A percentile compares a stretch with the other conserved stretches of the same genome.
phyloP scores from a whole-genome alignment of 768 basidiomycete genomes.

The Paxillus ammoniavirescens region DNA sequence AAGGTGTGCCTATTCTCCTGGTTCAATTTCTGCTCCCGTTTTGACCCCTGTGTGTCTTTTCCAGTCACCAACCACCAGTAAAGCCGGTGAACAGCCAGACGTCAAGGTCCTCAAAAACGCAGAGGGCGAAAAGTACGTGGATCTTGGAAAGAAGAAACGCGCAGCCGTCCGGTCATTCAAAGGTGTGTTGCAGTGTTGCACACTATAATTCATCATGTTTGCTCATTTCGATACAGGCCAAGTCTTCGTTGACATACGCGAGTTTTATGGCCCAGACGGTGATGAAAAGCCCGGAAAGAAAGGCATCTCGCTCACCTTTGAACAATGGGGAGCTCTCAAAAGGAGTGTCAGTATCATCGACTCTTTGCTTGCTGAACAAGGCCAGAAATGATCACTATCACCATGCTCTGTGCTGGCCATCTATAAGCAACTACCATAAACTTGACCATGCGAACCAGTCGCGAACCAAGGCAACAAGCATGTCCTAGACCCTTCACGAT shows the following conservation, averaged over 20 bases:
- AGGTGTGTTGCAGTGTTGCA: constrained; percentile 26
- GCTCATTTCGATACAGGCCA: constrained; percentile 39
- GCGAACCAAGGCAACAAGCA: constrained; percentile 7
- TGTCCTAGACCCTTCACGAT: constrained; percentile 22
- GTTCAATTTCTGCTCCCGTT: background rate
- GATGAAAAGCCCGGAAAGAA: constrained; percentile 80
- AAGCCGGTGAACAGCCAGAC: background rate
- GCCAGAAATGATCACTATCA: constrained; percentile 15
- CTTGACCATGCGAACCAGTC: background rate
- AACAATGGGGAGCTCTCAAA: constrained; percentile 69
- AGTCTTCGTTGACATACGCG: constrained; percentile 67
- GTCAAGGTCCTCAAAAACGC: constrained; percentile 15
- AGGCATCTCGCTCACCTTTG: constrained; percentile 63
- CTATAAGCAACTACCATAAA: constrained; percentile 1
- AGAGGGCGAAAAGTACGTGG: constrained; percentile 49
- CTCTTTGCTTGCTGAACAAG: constrained; percentile 38
- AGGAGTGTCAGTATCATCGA: constrained; percentile 46
- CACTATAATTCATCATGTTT: constrained; percentile 19
- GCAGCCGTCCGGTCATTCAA: constrained; percentile 54
- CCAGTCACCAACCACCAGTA: constrained; percentile 13
- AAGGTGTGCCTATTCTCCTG: constrained; percentile 1
- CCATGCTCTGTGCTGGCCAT: background rate
- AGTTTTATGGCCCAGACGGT: constrained; percentile 60
- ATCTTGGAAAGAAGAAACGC: constrained; percentile 71
- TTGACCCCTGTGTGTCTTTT: constrained; percentile 16